These are phyloP conservation scores for Triangularia verruculosa DNA, from an alignment of 2,329 filamentous ascomycete species.

Conservation along the genomic window DNA sequence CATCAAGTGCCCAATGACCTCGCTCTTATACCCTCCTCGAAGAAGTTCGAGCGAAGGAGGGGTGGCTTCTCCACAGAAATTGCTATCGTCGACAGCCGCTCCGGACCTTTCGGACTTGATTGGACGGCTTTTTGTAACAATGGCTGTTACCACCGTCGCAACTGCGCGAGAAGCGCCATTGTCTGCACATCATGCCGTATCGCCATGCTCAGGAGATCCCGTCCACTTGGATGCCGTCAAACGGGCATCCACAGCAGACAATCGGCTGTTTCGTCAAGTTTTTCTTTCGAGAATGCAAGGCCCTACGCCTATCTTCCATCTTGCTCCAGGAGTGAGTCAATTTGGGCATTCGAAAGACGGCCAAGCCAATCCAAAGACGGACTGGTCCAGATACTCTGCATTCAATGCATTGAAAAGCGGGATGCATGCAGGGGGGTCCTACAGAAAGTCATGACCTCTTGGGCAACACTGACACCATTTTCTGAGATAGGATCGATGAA, in stretches of 20 bases:
- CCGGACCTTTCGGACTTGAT: constrained; percentile 17
- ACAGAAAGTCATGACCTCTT: constrained; percentile 8
- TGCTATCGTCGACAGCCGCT: constrained; percentile 9
- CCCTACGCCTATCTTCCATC: not conserved
- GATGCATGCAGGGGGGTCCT: constrained; percentile 16
- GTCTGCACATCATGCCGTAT: constrained; percentile 28
- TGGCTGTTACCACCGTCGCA: constrained; percentile 21
- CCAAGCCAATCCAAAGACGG: constrained; percentile 12
- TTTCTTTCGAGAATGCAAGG: not conserved
- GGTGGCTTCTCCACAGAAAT: constrained; percentile 15
- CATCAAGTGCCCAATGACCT: constrained; percentile 21
- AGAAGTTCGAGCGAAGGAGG: constrained; percentile 5
- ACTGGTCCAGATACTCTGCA: constrained; percentile 20
- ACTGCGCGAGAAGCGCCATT: constrained; percentile 22
- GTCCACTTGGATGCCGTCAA: constrained; percentile 9
- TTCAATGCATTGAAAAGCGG: constrained; percentile 24
- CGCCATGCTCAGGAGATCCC: constrained; percentile 19
- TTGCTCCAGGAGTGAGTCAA: constrained; percentile 18
- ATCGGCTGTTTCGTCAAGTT: constrained; percentile 5
- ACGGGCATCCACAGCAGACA: constrained; percentile 3
- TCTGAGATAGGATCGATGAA: constrained; percentile 6
- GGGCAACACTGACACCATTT: constrained; percentile 5
- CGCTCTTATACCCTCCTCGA: constrained; percentile 26
- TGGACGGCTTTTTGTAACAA: constrained; percentile 15
- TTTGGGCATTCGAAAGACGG: constrained; percentile 5